Evolutionary conservation across 2,329 filamentous ascomycete genomes (phyloP).

Genomic region (Xylaria sp.): DNA sequence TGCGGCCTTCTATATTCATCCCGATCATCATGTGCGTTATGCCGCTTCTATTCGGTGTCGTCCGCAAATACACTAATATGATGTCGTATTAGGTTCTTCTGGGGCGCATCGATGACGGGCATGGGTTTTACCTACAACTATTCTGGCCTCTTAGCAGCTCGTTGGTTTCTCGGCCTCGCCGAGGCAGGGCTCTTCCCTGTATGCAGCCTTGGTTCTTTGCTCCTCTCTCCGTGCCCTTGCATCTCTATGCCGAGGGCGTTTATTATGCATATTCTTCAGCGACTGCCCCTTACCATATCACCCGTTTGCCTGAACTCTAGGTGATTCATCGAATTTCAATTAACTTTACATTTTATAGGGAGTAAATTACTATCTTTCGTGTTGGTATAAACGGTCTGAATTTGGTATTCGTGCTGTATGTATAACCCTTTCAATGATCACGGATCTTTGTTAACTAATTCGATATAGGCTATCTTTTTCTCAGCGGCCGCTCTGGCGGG

Average conservation of each 20-base stretch:
- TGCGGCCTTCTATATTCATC: conserved; percentile 81
- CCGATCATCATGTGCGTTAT: conserved; percentile 78
- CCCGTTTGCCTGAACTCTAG: neutral
- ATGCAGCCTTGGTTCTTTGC: neutral
- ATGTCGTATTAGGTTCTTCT: conserved; percentile 59
- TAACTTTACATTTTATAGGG: conserved; percentile 51
- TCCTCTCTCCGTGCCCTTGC: neutral
- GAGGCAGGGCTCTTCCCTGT: conserved; percentile 79
- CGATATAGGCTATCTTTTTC: conserved; percentile 75
- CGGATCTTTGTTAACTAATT: conserved; percentile 16
- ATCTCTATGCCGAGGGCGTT: neutral
- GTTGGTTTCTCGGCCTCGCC: conserved; percentile 76
- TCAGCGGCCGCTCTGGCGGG: conserved; percentile 82
- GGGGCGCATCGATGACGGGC: conserved; percentile 75
- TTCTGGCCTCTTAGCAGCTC: conserved; percentile 71
- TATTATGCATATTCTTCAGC: neutral
- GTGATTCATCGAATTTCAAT: neutral
- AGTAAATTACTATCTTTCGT: conserved; percentile 82
- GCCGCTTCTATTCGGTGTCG: conserved; percentile 19
- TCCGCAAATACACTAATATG: conserved; percentile 38
- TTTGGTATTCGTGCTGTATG: conserved; percentile 76
- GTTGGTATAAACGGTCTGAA: conserved; percentile 84
- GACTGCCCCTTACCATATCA: neutral
- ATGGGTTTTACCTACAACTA: conserved; percentile 74
- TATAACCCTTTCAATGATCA: conserved; percentile 2